phyloP scores from a whole-genome alignment of 2,329 filamentous ascomycete genomes.

The Fusarium buharicum region DNA sequence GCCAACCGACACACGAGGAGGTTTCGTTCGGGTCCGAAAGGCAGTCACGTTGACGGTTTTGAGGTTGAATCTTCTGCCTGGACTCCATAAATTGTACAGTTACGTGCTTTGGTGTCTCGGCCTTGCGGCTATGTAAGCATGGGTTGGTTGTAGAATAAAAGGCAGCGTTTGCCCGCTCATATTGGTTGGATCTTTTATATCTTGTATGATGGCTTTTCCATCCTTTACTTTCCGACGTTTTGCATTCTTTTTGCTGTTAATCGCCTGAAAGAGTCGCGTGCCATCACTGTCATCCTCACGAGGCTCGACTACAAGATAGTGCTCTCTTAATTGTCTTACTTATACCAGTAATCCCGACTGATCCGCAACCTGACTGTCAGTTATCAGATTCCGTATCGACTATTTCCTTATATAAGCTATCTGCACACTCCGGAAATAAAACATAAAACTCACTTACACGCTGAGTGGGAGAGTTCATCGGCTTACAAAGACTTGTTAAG shows the following conservation, averaged over 20 bases:
- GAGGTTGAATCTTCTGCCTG: constrained; percentile 27
- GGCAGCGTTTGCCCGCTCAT: constrained; percentile 23
- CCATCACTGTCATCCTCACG: constrained; percentile 24
- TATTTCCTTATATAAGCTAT: constrained; percentile 31
- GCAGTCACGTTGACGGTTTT: constrained; percentile 36
- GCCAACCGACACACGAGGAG: constrained; percentile 34
- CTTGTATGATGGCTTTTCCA: constrained; percentile 28
- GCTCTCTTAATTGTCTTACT: constrained; percentile 33
- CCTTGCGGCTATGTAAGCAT: constrained; percentile 28
- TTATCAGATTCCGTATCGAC: constrained; percentile 1
- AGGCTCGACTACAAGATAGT: constrained; percentile 15
- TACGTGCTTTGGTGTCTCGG: constrained; percentile 15
- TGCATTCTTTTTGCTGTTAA: constrained; percentile 15
- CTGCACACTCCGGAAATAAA: constrained; percentile 28
- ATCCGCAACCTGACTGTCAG: constrained; percentile 12
- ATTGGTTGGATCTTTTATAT: neutral
- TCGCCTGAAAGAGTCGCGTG: constrained; percentile 35
- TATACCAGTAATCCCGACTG: constrained; percentile 26
- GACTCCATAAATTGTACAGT: constrained; percentile 4
- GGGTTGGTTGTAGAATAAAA: constrained; percentile 21
- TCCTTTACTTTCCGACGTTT: constrained; percentile 12
- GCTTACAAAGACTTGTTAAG: constrained; percentile 20
- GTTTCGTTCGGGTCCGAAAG: constrained; percentile 20
- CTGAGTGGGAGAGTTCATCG: constrained; percentile 11
- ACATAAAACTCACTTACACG: constrained; percentile 7